A percentile compares a stretch with the other conserved stretches of the same genome.
Evolutionary conservation across 305 asterid genomes (phyloP).

Genomic region (Petunia hybrid): DNA sequence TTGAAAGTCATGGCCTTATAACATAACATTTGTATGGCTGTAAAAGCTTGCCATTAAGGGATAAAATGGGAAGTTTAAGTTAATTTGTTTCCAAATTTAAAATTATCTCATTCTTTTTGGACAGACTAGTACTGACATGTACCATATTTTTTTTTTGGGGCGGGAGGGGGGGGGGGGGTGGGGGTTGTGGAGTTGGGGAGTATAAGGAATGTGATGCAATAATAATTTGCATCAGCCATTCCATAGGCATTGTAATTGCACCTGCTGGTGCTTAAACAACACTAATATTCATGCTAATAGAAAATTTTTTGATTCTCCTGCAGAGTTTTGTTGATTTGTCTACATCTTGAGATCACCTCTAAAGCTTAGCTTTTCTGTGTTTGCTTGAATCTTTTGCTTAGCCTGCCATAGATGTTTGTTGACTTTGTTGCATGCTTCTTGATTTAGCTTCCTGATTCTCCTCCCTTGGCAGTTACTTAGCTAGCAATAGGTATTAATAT

Average conservation of each 20-base stretch:
- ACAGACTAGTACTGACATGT: no score
- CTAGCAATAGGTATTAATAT: neutral
- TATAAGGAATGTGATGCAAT: neutral
- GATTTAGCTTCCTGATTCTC: slow-evolving; percentile 5
- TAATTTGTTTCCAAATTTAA: no score
- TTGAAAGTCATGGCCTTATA: no score
- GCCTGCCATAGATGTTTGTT: neutral
- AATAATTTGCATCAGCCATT: neutral
- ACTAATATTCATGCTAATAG: neutral
- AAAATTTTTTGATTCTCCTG: neutral
- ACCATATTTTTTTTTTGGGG: no score
- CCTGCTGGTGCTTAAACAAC: neutral
- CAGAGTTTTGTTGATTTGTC: neutral
- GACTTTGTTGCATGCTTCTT: neutral
- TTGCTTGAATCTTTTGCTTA: neutral
- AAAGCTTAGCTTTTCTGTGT: neutral
- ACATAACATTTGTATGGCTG: no score
- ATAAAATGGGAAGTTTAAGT: no score
- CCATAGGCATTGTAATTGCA: neutral
- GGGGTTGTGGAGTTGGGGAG: no score
- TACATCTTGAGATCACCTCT: neutral
- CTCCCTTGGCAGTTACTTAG: neutral
- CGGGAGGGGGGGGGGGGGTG: no score
- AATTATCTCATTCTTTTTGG: no score
- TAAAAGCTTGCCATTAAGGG: no score